phyloP scores from a whole-genome alignment of 2,329 filamentous ascomycete species.

The Phoma sp. region DNA sequence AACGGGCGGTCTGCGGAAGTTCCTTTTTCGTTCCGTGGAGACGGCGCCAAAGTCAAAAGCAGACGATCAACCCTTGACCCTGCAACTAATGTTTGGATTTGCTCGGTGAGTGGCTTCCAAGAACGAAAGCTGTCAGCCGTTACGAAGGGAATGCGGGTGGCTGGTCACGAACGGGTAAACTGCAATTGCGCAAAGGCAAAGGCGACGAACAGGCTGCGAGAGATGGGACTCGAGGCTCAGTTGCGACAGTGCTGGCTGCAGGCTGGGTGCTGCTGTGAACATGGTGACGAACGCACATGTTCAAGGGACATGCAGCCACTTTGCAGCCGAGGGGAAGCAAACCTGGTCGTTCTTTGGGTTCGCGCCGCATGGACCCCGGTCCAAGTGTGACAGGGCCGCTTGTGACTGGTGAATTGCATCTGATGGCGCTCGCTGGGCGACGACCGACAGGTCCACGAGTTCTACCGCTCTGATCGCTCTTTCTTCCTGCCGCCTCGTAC shows the following conservation, averaged over 20 bases:
- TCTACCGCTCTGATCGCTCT: constrained; percentile 27
- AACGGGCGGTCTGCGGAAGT: constrained; percentile 13
- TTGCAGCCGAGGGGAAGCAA: constrained; percentile 2
- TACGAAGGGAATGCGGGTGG: constrained; percentile 9
- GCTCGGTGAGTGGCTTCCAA: not conserved
- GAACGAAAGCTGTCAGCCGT: not conserved
- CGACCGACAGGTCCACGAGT: constrained; percentile 29
- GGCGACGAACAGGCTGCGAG: not conserved
- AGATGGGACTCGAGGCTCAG: constrained; percentile 4
- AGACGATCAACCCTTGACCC: constrained; percentile 1
- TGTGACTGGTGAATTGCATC: constrained; percentile 34
- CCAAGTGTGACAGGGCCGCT: constrained; percentile 11
- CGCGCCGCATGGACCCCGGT: constrained; percentile 11
- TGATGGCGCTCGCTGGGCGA: constrained; percentile 28
- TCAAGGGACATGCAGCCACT: constrained; percentile 4
- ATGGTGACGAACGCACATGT: constrained; percentile 4
- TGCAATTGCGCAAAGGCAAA: not conserved
- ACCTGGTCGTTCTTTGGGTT: constrained; percentile 5
- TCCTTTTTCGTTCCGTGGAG: constrained; percentile 4
- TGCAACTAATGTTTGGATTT: constrained; percentile 10
- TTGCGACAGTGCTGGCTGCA: constrained; percentile 4
- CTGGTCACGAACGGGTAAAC: constrained; percentile 2
- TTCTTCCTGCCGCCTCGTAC: constrained; percentile 20
- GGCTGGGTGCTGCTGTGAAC: constrained; percentile 2
- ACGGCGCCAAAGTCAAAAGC: constrained; percentile 15